A percentile compares a stretch with the other conserved stretches of the same genome.
These are phyloP conservation scores for Candida khao-thaluensis DNA, from an alignment of 805 yeast genomes.

Conservation along the genomic window DNA sequence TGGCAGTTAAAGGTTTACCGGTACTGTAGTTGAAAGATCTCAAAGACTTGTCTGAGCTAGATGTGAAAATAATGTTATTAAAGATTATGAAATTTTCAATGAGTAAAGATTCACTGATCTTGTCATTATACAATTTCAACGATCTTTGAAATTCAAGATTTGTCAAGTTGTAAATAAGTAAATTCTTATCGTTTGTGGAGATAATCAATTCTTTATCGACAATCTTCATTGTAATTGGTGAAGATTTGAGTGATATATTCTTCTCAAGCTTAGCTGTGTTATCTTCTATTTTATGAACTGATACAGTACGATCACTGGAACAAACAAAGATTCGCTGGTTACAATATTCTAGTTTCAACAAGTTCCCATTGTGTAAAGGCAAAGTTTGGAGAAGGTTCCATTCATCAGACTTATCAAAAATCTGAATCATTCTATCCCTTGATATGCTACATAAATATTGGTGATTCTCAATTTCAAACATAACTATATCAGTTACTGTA, in stretches of 20 bases:
- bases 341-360: constrained; percentile 35
- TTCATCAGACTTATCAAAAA: constrained; percentile 32
- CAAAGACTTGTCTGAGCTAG: constrained; percentile 59
- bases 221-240: constrained; percentile 47
- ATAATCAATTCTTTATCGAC: constrained; percentile 43
- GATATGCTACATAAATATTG: constrained; percentile 48
- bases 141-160: constrained; percentile 33
- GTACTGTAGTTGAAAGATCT: constrained; percentile 45
- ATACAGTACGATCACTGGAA: constrained; percentile 61
- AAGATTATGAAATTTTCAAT: constrained; percentile 43
- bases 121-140: constrained; percentile 42
- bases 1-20: constrained; percentile 48
- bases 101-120: constrained; percentile 39
- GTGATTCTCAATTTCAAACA: constrained; percentile 26
- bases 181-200: constrained; percentile 51
- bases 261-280: constrained; percentile 33
- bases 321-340: constrained; percentile 45
- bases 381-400: constrained; percentile 63
- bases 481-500: constrained; percentile 45
- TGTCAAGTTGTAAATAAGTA: constrained; percentile 39
- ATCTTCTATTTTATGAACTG: constrained; percentile 46
- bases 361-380: constrained; percentile 56
- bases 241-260: constrained; percentile 48
- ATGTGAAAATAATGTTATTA: constrained; percentile 33
- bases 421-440: constrained; percentile 63